phyloP scores from a whole-genome alignment of 2,329 filamentous ascomycete genomes.

The Thielaviopsis populi region DNA sequence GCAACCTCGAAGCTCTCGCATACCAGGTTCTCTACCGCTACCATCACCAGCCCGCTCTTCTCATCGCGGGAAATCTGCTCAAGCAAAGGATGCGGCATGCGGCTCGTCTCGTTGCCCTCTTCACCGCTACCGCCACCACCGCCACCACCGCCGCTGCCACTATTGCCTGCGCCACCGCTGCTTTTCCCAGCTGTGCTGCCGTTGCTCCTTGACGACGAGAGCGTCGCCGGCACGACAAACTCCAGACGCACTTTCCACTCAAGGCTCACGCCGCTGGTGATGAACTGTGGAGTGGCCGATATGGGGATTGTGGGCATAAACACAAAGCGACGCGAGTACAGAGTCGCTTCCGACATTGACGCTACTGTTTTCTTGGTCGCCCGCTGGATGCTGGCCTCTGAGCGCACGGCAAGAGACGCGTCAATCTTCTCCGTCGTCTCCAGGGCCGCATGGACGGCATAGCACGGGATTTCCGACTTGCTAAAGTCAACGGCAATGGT shows the following conservation, averaged over 20 bases:
- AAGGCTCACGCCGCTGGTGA: constrained; percentile 74
- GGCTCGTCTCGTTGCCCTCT: constrained; percentile 17
- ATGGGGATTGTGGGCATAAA: constrained; percentile 76
- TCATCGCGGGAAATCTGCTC: constrained; percentile 71
- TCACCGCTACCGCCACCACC: neutral
- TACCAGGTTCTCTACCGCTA: constrained; percentile 60
- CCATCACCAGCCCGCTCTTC: constrained; percentile 55
- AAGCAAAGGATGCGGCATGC: constrained; percentile 40
- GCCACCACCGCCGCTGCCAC: neutral
- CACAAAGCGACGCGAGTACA: constrained; percentile 64
- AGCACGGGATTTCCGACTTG: constrained; percentile 63
- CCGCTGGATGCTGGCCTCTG: constrained; percentile 69
- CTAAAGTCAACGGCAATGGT: constrained; percentile 74
- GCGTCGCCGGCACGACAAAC: constrained; percentile 58
- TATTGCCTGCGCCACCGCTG: neutral
- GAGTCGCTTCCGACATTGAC: constrained; percentile 62
- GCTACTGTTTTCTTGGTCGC: constrained; percentile 74
- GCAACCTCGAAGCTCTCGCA: constrained; percentile 86
- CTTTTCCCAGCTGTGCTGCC: neutral
- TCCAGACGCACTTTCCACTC: constrained; percentile 85
- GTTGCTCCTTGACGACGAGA: neutral
- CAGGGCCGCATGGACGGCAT: constrained; percentile 68
- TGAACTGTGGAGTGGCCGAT: constrained; percentile 73
- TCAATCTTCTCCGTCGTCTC: constrained; percentile 81
- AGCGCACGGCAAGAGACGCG: constrained; percentile 64